Base-by-base conservation (phyloP, 257 asterid genomes). In the Anisodus acutangulus region DNA sequence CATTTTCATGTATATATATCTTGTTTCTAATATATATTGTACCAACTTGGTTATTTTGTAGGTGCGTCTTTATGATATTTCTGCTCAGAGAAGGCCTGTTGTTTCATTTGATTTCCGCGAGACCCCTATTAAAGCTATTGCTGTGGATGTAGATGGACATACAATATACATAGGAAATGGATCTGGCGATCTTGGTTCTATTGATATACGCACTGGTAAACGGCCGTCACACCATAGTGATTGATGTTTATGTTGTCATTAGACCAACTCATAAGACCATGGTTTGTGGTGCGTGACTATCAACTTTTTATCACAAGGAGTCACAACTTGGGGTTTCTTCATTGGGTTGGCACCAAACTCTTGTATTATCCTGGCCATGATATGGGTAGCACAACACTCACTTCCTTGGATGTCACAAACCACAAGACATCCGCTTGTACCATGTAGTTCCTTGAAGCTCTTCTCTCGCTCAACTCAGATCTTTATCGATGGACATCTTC, bases 81-180 rank as follows among this genome's bases (percentile, higher is more conserved):
- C 99, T 87, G 92, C 99, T 83, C 98, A 95, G 88, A 92, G 98
- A 90, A 91, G 98, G 86, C 99, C 98, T 51, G 92, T 93, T 70
- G 87, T 97, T 89, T 90, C 97, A 80, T 78, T 94, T 88, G 95
- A 92, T 88, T 97, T 93, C 87, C 88, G 97, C 78, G 98, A 97
- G 88, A 93, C 97, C 26, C 85, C 98, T 78, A 97, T 97, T 69
- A 95, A 86, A 90, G 94, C 97, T 83, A 88, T 97, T 85, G 83
- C 90, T 59, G 95, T 88, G 88, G 99, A 97, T 87, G 83, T 83
- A 78, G 98, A 95, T 81, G 98, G 98, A 41, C 90, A 92, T 17
- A 93, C 94, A 41, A 81, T 97, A 72, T 93, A 93, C 83, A 66
- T 91, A 78, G 98, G 98, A 87, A 97, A 93, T 89, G 98, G 97